phyloP scores from a whole-genome alignment of 1,284 basidiomycete species.

The Microstroma glucosiphilum region DNA sequence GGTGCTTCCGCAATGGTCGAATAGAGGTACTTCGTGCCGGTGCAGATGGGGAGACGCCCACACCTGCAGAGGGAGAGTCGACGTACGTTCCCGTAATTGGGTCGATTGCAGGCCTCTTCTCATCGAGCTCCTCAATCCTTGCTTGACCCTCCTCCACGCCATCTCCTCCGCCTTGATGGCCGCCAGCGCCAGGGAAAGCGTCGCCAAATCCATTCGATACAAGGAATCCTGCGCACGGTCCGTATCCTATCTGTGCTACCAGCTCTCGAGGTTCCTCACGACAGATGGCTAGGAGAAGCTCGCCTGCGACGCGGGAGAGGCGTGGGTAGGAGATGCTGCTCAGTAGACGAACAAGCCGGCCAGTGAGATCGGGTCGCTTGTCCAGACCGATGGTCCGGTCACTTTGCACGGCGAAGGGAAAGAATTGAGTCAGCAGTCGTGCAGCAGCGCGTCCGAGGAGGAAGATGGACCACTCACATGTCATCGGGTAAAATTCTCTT shows the following conservation, averaged over 20 bases:
- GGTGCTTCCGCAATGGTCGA: too few relatives aligned
- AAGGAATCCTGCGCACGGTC: slow-evolving; percentile 41
- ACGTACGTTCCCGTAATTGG: slow-evolving; percentile 31
- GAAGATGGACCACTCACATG: too few relatives aligned
- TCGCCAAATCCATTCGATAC: slow-evolving; percentile 14
- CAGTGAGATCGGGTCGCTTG: slow-evolving; percentile 16
- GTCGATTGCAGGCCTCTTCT: too few relatives aligned
- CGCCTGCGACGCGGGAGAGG: slow-evolving; percentile 29
- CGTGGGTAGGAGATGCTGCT: slow-evolving; percentile 25
- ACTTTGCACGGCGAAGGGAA: slow-evolving; percentile 12
- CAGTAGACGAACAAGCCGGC: slow-evolving; percentile 34
- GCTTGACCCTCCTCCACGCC: slow-evolving; percentile 17
- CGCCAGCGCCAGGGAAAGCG: slow-evolving; percentile 6
- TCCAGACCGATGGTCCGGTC: slow-evolving; percentile 27
- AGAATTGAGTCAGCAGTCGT: slow-evolving; percentile 17
- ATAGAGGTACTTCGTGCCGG: slow-evolving; percentile 5
- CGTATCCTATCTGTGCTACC: slow-evolving; percentile 34
- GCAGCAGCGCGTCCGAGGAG: slow-evolving; percentile 17
- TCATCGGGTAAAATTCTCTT: too few relatives aligned
- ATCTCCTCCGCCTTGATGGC: slow-evolving; percentile 9
- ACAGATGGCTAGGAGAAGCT: slow-evolving; percentile 31
- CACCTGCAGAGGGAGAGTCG: too few relatives aligned
- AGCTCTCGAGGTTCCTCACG: slow-evolving; percentile 24
- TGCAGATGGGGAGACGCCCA: too few relatives aligned
- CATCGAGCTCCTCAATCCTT: too few relatives aligned